These are phyloP conservation scores for Cantharellus anzutake DNA, from an alignment of 768 basidiomycete genomes.

Conservation along the genomic window DNA sequence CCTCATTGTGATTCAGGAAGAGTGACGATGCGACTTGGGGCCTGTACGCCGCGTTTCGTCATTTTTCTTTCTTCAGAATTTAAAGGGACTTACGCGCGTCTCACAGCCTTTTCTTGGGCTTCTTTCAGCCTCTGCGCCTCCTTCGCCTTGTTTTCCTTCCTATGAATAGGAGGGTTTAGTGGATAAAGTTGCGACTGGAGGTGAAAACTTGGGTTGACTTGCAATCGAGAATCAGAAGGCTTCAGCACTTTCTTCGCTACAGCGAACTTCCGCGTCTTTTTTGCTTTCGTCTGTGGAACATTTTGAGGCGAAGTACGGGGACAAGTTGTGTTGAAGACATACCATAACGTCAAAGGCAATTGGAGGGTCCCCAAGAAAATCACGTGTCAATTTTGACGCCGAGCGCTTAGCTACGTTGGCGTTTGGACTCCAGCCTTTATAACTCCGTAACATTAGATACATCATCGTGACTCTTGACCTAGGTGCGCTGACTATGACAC, in stretches of 20 bases:
- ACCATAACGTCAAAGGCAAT: too few relatives aligned
- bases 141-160: conserved; percentile 87
- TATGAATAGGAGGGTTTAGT: conserved; percentile 15
- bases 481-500: too few relatives aligned
- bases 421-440: too few relatives aligned
- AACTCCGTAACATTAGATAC: too few relatives aligned
- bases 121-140: conserved; percentile 52
- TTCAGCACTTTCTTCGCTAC: conserved; percentile 84
- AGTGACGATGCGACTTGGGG: conserved; percentile 78
- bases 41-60: conserved; percentile 21
- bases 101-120: conserved; percentile 57
- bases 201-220: conserved; percentile 18
- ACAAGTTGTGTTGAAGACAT: too few relatives aligned
- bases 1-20: conserved; percentile 87
- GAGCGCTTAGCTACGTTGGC: too few relatives aligned
- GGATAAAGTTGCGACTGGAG: neutral
- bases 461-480: too few relatives aligned
- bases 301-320: too few relatives aligned
- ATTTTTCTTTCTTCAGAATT: neutral
- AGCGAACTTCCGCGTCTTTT: conserved; percentile 91
- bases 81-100: conserved; percentile 46
- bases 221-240: conserved; percentile 87
- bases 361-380: too few relatives aligned
- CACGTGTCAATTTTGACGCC: too few relatives aligned
- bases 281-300: conserved; percentile 53